Percentiles rank a stretch among this genome's conserved stretches.
phyloP scores from a whole-genome alignment of 257 asterid species.

The Plantago major region DNA sequence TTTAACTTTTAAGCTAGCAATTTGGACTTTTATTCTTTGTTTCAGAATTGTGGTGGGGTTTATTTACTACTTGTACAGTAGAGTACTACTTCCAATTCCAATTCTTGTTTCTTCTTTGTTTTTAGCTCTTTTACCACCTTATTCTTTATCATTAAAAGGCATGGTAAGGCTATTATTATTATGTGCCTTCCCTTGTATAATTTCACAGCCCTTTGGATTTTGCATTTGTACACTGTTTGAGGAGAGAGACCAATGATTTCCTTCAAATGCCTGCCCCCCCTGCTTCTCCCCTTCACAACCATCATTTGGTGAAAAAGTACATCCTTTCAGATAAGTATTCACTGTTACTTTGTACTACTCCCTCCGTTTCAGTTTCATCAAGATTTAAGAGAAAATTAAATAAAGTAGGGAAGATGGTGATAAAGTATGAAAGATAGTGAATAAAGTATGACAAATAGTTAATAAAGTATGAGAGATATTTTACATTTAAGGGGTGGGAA shows the following conservation, averaged over 20 bases:
- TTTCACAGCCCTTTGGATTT: constrained; percentile 31
- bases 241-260: too few relatives aligned
- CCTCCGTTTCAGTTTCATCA: too few relatives aligned
- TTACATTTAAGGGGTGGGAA: too few relatives aligned
- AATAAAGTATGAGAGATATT: too few relatives aligned
- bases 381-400: too few relatives aligned
- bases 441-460: too few relatives aligned
- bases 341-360: too few relatives aligned
- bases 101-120: constrained; percentile 17
- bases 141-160: constrained; percentile 25
- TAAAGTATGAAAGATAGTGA: too few relatives aligned
- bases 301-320: constrained; percentile 18
- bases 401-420: too few relatives aligned
- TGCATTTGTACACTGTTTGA: constrained; percentile 48
- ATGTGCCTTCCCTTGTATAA: constrained; percentile 2
- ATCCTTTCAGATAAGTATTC: constrained; percentile 14
- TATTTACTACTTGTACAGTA: constrained; percentile 16
- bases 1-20: constrained; percentile 28
- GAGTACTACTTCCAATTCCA: neutral
- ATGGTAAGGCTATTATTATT: too few relatives aligned
- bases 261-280: too few relatives aligned
- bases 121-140: constrained; percentile 18
- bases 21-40: constrained; percentile 40
- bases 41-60: constrained; percentile 44
- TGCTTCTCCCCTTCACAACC: too few relatives aligned